phyloP scores from a whole-genome alignment of 208 protist species.

The Leishmania amazonensis region DNA sequence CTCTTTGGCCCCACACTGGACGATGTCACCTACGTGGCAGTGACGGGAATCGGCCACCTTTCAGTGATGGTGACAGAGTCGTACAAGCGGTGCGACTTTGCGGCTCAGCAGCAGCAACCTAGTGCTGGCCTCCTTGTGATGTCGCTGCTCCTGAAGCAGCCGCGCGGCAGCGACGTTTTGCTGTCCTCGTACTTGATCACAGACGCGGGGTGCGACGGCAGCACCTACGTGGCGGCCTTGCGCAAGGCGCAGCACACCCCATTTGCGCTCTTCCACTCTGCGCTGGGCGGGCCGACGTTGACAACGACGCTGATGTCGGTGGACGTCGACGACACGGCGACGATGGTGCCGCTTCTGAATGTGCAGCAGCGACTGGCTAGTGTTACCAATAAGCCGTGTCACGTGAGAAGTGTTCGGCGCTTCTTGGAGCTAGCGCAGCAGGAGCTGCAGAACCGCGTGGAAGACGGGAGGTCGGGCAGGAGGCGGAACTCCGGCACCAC shows the following conservation, averaged over 20 bases:
- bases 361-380: slow-evolving; percentile 51
- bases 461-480: neutral
- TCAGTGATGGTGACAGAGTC: slow-evolving; percentile 15
- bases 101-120: slow-evolving; percentile 8
- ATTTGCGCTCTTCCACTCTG: slow-evolving; percentile 51
- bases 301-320: slow-evolving; percentile 52
- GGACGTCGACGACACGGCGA: slow-evolving; percentile 30
- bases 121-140: slow-evolving; percentile 45
- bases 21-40: slow-evolving; percentile 46
- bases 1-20: slow-evolving; percentile 51
- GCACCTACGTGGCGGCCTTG: slow-evolving; percentile 42
- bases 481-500: neutral
- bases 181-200: slow-evolving; percentile 69
- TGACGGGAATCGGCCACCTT: slow-evolving; percentile 27
- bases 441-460: slow-evolving; percentile 30
- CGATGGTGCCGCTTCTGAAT: slow-evolving; percentile 48
- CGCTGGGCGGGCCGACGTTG: slow-evolving; percentile 54
- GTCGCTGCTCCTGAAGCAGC: slow-evolving; percentile 61
- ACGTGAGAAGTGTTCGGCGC: slow-evolving; percentile 44
- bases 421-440: slow-evolving; percentile 53
- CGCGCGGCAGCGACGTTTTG: slow-evolving; percentile 47
- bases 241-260: slow-evolving; percentile 34
- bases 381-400: slow-evolving; percentile 47
- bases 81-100: slow-evolving; percentile 25
- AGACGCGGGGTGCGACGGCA: slow-evolving; percentile 31